Conservation (phyloP, 169 alveolate species). For the Eimeria maxima region DNA sequence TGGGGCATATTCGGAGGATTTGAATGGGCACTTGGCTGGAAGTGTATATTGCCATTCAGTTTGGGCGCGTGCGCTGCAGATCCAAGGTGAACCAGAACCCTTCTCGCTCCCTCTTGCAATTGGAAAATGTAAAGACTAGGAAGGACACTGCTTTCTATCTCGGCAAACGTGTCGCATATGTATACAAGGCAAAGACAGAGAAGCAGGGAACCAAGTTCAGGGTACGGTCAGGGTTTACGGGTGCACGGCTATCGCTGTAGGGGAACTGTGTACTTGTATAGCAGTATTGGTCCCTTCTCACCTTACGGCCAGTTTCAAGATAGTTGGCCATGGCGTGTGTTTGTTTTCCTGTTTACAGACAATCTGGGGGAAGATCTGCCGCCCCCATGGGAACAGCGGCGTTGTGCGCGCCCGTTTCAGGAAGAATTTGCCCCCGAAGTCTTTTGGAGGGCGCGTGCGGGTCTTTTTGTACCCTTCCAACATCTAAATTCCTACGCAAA, state of each 20-base stretch:
- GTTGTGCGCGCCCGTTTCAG: constrained; percentile 97
- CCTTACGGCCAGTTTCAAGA: background rate
- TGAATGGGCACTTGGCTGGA: background rate
- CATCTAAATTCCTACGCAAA: constrained; percentile 85
- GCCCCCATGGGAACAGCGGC: constrained; percentile 99
- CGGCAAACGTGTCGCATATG: constrained; percentile 99
- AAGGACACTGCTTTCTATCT: constrained; percentile 97
- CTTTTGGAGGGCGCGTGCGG: constrained; percentile 97
- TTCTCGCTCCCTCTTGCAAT: constrained; percentile 96
- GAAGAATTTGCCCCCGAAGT: constrained; percentile 98
- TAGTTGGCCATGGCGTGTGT: background rate
- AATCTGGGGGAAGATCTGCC: constrained; percentile 98
- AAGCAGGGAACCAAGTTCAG: constrained; percentile 96
- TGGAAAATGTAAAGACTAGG: constrained; percentile 97
- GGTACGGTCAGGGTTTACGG: constrained; percentile 85
- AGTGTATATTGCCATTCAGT: background rate
- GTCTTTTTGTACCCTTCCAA: constrained; percentile 98
- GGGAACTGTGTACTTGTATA: background rate
- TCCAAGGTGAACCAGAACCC: constrained; percentile 97
- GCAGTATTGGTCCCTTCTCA: too few species aligned
- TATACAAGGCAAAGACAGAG: constrained; percentile 96
- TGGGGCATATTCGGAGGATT: background rate
- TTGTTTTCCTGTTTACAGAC: constrained; percentile 23
- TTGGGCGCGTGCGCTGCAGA: constrained; percentile 85
- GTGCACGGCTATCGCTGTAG: background rate